phyloP scores from a whole-genome alignment of 768 basidiomycete species.

The Candolleomyces efflorescens region DNA sequence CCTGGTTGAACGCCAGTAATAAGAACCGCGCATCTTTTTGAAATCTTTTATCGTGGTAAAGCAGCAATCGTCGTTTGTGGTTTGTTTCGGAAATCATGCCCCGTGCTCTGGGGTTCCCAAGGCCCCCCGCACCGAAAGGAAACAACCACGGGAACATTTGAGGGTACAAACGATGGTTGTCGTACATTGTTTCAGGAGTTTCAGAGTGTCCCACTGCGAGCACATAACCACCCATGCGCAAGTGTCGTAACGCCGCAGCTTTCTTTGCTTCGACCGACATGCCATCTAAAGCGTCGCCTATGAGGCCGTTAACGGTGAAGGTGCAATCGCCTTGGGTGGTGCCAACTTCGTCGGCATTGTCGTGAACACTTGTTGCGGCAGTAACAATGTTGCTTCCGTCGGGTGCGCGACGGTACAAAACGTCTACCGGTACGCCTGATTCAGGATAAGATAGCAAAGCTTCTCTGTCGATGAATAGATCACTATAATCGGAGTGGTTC shows the following conservation, averaged over 20 bases:
- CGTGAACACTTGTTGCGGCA: constrained; percentile 12
- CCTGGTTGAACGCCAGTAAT: constrained; percentile 27
- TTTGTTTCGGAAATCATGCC: constrained; percentile 12
- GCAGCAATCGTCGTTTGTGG: constrained; percentile 22
- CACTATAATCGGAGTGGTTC: no score
- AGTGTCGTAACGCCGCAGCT: neutral
- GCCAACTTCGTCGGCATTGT: constrained; percentile 18
- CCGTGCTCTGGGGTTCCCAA: constrained; percentile 2
- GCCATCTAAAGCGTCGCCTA: neutral
- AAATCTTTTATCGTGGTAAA: constrained; percentile 34
- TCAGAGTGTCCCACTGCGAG: neutral
- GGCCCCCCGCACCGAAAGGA: constrained; percentile 9
- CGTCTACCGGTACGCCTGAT: no score
- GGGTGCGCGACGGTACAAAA: no score
- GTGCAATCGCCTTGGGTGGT: neutral
- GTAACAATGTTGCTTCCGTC: no score
- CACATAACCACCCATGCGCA: neutral
- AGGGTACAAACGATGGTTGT: neutral
- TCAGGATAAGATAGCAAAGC: no score
- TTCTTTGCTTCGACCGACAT: neutral
- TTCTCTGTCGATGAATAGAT: no score
- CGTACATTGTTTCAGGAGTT: neutral
- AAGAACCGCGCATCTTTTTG: constrained; percentile 27
- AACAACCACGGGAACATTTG: constrained; percentile 2
- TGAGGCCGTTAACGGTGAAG: neutral